These are phyloP conservation scores for Hippophae gyantsensis DNA, from an alignment of 306 rosid species.

Conservation along the genomic window DNA sequence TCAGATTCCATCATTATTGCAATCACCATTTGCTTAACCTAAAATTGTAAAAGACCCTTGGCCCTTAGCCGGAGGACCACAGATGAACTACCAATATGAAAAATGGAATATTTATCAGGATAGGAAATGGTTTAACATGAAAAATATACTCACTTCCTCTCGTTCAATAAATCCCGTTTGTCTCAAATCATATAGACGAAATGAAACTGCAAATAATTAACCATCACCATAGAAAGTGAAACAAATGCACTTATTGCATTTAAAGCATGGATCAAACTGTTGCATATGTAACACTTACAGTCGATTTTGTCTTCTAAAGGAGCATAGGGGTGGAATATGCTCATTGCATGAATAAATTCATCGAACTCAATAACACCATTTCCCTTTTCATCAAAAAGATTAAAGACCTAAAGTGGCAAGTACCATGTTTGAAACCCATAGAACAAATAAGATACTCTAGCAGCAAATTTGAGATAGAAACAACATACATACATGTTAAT, in stretches of 20 bases:
- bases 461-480: not conserved
- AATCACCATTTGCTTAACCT: slow-evolving; percentile 81
- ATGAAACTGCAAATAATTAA: slow-evolving; percentile 51
- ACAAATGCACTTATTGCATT: slow-evolving; percentile 9
- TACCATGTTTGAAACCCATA: not conserved
- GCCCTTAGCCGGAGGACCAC: slow-evolving; percentile 7
- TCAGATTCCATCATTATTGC: slow-evolving; percentile 71
- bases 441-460: slow-evolving; percentile 6
- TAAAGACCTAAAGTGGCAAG: slow-evolving; percentile 48
- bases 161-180: slow-evolving; percentile 76
- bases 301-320: slow-evolving; percentile 62
- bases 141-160: slow-evolving; percentile 54
- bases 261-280: slow-evolving; percentile 5
- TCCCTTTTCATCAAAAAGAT: slow-evolving; percentile 64
- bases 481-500: too few species aligned
- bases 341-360: slow-evolving; percentile 60
- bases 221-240: slow-evolving; percentile 9
- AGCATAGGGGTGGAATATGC: slow-evolving; percentile 66
- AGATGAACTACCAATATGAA: not conserved
- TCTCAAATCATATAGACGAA: slow-evolving; percentile 70
- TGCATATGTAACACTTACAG: slow-evolving; percentile 42
- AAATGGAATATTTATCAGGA: not conserved
- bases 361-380: slow-evolving; percentile 83
- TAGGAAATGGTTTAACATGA: not conserved
- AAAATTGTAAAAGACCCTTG: slow-evolving; percentile 19